Base-by-base conservation (phyloP, 345 rosid species). In the Populus euphratica region DNA sequence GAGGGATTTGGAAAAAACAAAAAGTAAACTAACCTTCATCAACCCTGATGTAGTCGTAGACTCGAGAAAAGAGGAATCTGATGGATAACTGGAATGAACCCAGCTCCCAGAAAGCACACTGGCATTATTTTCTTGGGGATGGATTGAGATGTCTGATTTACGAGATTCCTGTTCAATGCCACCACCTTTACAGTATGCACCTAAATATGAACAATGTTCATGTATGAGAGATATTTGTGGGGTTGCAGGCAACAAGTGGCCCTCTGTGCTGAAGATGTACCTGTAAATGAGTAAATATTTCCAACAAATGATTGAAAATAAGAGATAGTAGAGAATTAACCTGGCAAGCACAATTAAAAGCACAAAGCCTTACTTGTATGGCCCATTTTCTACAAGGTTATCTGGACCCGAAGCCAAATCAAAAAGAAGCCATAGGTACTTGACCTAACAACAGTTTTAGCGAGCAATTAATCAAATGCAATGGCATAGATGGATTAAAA, bases 341-440 rank as follows among this genome's bases (percentile, higher is more conserved):
- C 38, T 8, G 65, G 17, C 64, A 73, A 23, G 36, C 50, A 38
- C 38, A 39, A 79, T 29, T 8, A 38, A 14, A 74, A 79, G 76
- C 52, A 68, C 35, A 61, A 72, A 75, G 36, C 62, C 87, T 88
- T 92, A 93, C 99, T 89, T 93, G 93, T 93, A 92, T 61, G 98
- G 99, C 77, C 99, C 99, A 86, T 89, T 96, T 83, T 96, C 99
- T 35, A 96, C 96, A 73, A 93, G 97, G 86, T 96, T 96, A 78
- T 92, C 93, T 20, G 96, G 88, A 59, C 91, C 93, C 52, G 82
- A 88, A 79, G 94, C 99, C 89, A 96, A 86, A 83, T 96, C 99
- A 68, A 96, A 96, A 69, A 96, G 97, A 76, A 96, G 96, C 99
- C 99, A 96, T 73, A 96, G 82, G 81, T 96, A 96, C 83, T 96